Evolutionary conservation across 768 basidiomycete species (phyloP), one percentile per base, ranked within the genome.

Genomic region (Xerocomellus amylosporus): DNA sequence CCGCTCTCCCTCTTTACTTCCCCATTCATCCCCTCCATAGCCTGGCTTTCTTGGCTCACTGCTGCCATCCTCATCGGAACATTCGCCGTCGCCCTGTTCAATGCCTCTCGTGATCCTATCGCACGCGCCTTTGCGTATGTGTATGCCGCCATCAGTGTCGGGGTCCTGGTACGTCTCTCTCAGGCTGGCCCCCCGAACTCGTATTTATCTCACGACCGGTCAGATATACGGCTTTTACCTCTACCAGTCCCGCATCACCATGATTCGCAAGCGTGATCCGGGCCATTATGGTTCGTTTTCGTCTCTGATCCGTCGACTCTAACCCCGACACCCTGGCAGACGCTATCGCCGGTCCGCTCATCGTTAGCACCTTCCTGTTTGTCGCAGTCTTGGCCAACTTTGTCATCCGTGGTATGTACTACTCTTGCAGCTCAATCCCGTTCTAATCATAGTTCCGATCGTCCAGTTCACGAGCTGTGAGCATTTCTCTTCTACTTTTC

Each of bases 1-100:
- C 10, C 13, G 9, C 15, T 26, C 8, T 14, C 45, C 49, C 42
- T 36, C 3, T 38, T 30, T 38, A 17, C 50, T 37, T 30, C 30
- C 28, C 31, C 15, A 14, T 9, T 64, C 31, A 66, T 34, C n/a
- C 24, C 26, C 46, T 37, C 45, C 49, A 2, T 49, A 93, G 91
- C 96, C 2, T 97, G 94, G 90, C 80, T 98, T 31, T 82, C 94
- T 0, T 99, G 96, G 85, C 76, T 98, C 49, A 90, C 90, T 58
- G 86, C 89, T 40, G 81, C 90, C 2, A 75, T 98, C 37, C 77
- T 99, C 24, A 77, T 98, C 39, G 92, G 87, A 3, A 85, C 91
- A 0, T 82, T 99, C 20, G 79, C 94, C 1, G 75, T 96, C 20
- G 94, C 91, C 1, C 77, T 99, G 8, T 93, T 91, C 76, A 96